phyloP scores from a whole-genome alignment of 345 rosid genomes.

The Lepidium didymum region DNA sequence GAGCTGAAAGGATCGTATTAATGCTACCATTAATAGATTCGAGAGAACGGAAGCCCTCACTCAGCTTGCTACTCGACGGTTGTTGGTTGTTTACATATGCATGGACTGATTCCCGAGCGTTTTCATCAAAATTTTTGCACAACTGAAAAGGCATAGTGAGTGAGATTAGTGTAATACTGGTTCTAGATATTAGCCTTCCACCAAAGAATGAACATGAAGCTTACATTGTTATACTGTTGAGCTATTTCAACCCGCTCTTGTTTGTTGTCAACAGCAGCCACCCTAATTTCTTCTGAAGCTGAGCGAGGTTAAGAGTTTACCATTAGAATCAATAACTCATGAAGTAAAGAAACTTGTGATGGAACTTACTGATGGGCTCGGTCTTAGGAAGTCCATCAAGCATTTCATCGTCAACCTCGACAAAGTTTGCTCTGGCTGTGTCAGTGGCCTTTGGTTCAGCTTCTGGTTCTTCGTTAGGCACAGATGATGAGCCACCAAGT shows the following conservation, averaged over 20 bases:
- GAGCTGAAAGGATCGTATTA: slow-evolving; percentile 39
- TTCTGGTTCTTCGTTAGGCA: slow-evolving; percentile 48
- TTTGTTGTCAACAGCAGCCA: slow-evolving; percentile 49
- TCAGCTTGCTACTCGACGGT: slow-evolving; percentile 34
- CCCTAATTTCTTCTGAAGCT: slow-evolving; percentile 58
- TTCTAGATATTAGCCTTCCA: slow-evolving; percentile 1
- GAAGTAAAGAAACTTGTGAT: not conserved
- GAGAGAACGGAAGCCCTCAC: slow-evolving; percentile 45
- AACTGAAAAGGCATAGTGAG: slow-evolving; percentile 37
- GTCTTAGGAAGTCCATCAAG: slow-evolving; percentile 46
- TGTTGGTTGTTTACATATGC: slow-evolving; percentile 28
- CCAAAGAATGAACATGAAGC: not conserved
- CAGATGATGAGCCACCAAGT: slow-evolving; percentile 34
- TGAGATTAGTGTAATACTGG: not conserved
- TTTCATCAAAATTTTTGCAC: slow-evolving; percentile 53
- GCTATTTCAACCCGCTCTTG: slow-evolving; percentile 50
- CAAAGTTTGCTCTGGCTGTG: slow-evolving; percentile 25
- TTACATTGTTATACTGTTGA: slow-evolving; percentile 56
- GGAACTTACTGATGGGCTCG: slow-evolving; percentile 52
- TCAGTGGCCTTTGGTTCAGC: slow-evolving; percentile 32
- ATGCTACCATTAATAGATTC: slow-evolving; percentile 39
- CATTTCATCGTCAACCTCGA: slow-evolving; percentile 33
- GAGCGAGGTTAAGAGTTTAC: not conserved
- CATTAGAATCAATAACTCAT: not conserved
- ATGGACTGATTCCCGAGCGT: slow-evolving; percentile 40